phyloP scores from a whole-genome alignment of 2,329 filamentous ascomycete genomes.

The Microdochium bolleyi region DNA sequence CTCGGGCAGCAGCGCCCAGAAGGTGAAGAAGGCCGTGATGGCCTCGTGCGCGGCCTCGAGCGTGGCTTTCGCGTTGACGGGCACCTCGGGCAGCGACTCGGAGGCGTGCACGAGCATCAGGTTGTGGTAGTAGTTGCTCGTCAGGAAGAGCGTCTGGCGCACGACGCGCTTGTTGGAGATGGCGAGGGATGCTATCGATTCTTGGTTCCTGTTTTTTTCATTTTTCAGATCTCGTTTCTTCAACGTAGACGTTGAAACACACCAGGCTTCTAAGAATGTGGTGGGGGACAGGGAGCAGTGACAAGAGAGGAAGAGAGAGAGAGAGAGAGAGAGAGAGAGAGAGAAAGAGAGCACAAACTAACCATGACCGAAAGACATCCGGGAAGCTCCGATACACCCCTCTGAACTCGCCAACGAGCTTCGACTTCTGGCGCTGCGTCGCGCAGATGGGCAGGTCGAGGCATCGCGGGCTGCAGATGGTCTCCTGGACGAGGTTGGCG shows the following conservation, averaged over 20 bases:
- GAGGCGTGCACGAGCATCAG: constrained; percentile 72
- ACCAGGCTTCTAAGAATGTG: no score
- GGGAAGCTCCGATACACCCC: constrained; percentile 68
- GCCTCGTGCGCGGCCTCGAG: constrained; percentile 71
- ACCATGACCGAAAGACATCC: constrained; percentile 58
- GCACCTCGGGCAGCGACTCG: constrained; percentile 51
- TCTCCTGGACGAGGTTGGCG: constrained; percentile 70
- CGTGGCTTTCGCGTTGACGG: constrained; percentile 59
- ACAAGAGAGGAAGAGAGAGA: not conserved
- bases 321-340: not conserved
- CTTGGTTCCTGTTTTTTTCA: constrained; percentile 35
- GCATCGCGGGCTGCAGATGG: constrained; percentile 66
- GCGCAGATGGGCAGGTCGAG: constrained; percentile 65
- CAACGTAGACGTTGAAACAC: no score
- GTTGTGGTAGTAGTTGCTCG: constrained; percentile 78
- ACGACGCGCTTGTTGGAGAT: constrained; percentile 57
- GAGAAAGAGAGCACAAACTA: not conserved
- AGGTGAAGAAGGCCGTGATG: constrained; percentile 65
- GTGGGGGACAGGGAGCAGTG: not conserved
- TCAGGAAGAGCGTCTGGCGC: constrained; percentile 68
- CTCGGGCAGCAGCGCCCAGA: constrained; percentile 58
- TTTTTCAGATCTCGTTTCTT: no score
- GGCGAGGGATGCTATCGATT: constrained; percentile 48
- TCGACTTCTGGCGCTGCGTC: constrained; percentile 60
- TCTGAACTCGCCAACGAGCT: constrained; percentile 62